Percentiles rank a stretch among this genome's conserved stretches.
phyloP scores from a whole-genome alignment of 2,329 filamentous ascomycete genomes.

The Diaporthe australafricana region DNA sequence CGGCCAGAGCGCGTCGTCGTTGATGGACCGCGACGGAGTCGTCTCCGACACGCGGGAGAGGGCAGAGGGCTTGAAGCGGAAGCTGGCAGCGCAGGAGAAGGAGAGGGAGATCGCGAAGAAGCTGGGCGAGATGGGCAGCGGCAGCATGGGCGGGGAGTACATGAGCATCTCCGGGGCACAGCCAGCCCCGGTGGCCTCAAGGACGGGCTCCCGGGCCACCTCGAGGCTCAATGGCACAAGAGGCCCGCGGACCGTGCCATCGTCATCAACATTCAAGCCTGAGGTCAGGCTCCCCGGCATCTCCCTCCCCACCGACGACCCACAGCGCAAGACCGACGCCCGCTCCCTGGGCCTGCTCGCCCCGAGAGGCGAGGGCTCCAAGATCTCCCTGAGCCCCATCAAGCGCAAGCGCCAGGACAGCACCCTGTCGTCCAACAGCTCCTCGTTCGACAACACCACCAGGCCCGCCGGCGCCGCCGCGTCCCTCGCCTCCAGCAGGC shows the following conservation, averaged over 20 bases:
- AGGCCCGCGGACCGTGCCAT: constrained; percentile 28
- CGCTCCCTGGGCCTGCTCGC: constrained; percentile 56
- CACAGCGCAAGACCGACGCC: constrained; percentile 54
- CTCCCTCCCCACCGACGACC: constrained; percentile 37
- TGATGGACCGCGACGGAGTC: constrained; percentile 71
- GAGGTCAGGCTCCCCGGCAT: constrained; percentile 34
- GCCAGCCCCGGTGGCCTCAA: neutral
- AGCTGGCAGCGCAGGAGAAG: constrained; percentile 74
- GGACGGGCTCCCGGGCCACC: constrained; percentile 35
- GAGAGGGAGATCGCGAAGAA: constrained; percentile 79
- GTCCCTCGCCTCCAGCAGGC: neutral
- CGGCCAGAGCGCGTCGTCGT: constrained; percentile 65
- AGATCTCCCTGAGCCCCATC: constrained; percentile 67
- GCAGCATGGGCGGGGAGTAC: constrained; percentile 77
- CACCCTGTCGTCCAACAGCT: constrained; percentile 51
- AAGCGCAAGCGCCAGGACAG: constrained; percentile 72
- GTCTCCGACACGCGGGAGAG: constrained; percentile 67
- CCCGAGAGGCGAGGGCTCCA: constrained; percentile 52
- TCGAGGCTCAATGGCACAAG: constrained; percentile 30
- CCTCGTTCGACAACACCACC: constrained; percentile 30
- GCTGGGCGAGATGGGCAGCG: constrained; percentile 70
- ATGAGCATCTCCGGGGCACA: constrained; percentile 58
- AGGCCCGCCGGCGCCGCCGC: neutral
- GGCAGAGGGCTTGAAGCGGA: constrained; percentile 74
- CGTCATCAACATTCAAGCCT: constrained; percentile 35